These are phyloP conservation scores for Stenocarpella maydis DNA, from an alignment of 2,329 filamentous ascomycete species.

Conservation along the genomic window DNA sequence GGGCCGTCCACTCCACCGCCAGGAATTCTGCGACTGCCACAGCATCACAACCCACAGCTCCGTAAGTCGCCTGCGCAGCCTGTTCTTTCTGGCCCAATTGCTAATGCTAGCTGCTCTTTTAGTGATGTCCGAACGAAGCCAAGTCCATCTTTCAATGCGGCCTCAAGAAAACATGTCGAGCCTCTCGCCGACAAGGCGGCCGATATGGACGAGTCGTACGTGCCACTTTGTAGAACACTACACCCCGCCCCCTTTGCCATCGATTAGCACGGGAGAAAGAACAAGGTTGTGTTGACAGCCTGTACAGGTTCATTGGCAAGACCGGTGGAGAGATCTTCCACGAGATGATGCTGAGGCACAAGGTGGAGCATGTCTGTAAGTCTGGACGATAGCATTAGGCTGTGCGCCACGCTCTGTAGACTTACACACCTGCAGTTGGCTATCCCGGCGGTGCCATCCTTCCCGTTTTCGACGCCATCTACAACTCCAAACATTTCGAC, in stretches of 20 bases:
- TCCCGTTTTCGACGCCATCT: conserved; percentile 98
- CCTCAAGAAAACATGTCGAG: conserved; percentile 68
- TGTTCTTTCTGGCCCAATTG: conserved; percentile 41
- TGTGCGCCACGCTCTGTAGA: conserved; percentile 33
- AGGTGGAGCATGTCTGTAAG: conserved; percentile 93
- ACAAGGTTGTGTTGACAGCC: conserved; percentile 30
- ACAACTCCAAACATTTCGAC: conserved; percentile 96
- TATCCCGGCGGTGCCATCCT: conserved; percentile 97
- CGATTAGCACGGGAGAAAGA: conserved; percentile 29
- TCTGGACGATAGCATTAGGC: conserved; percentile 40
- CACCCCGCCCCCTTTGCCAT: conserved; percentile 34
- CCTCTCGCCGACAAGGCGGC: conserved; percentile 69
- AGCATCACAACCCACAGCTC: conserved; percentile 55
- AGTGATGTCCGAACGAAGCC: conserved; percentile 68
- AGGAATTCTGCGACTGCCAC: conserved; percentile 62
- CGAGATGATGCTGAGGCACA: conserved; percentile 96
- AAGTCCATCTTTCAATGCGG: conserved; percentile 67
- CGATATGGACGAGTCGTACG: conserved; percentile 84
- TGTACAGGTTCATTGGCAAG: conserved; percentile 83
- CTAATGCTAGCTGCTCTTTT: conserved; percentile 38
- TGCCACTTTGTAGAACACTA: conserved; percentile 38
- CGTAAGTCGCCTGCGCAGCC: conserved; percentile 55
- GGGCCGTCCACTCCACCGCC: conserved; percentile 51
- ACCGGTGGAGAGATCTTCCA: conserved; percentile 97
- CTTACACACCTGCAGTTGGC: conserved; percentile 63